Percentiles rank a stretch among this genome's conserved stretches.
phyloP scores from a whole-genome alignment of 2,329 filamentous ascomycete species.

The Botrytis elliptica region DNA sequence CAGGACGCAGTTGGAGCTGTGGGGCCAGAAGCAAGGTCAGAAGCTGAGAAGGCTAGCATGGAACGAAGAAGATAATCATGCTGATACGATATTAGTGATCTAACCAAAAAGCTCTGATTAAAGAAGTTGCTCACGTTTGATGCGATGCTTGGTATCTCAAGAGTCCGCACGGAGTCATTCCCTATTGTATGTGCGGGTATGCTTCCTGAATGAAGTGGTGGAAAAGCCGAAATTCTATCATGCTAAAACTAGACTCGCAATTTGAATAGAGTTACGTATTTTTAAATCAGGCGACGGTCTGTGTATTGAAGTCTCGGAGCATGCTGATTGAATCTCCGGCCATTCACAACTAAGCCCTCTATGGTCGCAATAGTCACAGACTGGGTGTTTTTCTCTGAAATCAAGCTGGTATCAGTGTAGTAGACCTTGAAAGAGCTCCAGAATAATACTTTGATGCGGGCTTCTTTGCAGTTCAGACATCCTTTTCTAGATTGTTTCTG shows the following conservation, averaged over 20 bases:
- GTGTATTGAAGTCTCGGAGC: not conserved
- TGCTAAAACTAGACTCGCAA: not conserved
- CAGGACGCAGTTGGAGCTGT: not conserved
- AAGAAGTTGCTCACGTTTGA: not conserved
- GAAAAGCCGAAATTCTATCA: not conserved
- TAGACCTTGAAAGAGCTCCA: accelerated
- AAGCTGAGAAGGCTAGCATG: not conserved
- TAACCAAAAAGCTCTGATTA: accelerated
- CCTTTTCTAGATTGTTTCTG: not conserved
- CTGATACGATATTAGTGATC: not conserved
- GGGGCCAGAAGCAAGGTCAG: not conserved
- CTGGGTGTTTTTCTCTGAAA: not conserved
- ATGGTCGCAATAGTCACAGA: not conserved
- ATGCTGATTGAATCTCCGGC: not conserved
- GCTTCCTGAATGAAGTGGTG: not conserved
- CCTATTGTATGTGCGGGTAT: not conserved
- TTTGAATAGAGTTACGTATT: not conserved
- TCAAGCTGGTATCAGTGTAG: not conserved
- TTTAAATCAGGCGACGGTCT: not conserved
- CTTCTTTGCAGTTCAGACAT: not conserved
- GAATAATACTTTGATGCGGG: not conserved
- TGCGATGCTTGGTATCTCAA: not conserved
- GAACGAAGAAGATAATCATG: not conserved
- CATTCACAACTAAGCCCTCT: not conserved
- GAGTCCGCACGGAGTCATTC: not conserved